These are phyloP conservation scores for Dictyostelium firmibasis DNA, from an alignment of 78 protist genomes.

Conservation along the genomic window DNA sequence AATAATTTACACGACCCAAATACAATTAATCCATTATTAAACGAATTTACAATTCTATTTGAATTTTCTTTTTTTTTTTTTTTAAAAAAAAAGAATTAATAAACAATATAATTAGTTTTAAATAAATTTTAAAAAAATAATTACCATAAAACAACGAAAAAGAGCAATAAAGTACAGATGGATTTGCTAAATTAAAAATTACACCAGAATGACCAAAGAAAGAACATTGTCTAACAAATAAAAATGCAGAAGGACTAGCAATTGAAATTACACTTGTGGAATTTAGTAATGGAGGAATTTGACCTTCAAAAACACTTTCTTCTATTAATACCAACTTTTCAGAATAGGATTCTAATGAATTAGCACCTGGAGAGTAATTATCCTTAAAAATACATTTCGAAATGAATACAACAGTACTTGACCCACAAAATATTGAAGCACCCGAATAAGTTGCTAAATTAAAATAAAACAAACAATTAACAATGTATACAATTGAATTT, in stretches of 20 bases:
- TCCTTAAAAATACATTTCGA: background rate
- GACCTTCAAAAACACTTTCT: background rate
- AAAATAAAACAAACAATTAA: background rate
- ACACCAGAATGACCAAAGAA: background rate
- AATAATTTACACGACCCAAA: background rate
- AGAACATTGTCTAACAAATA: constrained; percentile 1
- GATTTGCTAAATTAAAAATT: background rate
- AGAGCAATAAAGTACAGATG: background rate
- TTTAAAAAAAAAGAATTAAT: background rate
- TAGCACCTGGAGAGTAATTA: background rate
- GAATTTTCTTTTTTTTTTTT: background rate
- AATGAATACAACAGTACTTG: background rate
- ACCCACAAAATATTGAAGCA: background rate
- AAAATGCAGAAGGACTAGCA: background rate
- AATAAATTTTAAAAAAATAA: no score
- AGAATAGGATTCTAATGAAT: background rate
- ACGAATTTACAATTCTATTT: constrained; percentile 31
- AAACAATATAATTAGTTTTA: background rate
- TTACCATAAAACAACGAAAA: background rate
- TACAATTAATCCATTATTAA: constrained; percentile 17
- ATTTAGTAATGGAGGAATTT: background rate
- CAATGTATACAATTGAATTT: background rate
- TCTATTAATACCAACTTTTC: background rate
- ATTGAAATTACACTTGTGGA: background rate
- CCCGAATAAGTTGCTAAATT: constrained; percentile 18